Conservation (phyloP, 208 protist genomes). For the Trypanosoma lewisi region DNA sequence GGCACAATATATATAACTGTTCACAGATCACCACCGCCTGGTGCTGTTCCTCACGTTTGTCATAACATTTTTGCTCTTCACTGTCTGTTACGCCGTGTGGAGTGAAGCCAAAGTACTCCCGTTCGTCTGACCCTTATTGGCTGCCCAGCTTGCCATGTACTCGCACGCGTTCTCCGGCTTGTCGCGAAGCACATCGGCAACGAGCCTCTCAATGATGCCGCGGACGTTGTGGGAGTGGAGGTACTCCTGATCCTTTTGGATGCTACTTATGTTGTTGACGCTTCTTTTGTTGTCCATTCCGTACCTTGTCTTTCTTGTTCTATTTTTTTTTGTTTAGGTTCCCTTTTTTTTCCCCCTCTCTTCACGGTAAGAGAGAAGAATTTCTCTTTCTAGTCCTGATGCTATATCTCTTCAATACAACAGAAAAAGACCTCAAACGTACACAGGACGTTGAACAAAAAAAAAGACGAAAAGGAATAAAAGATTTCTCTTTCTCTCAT, state of each 20-base stretch:
- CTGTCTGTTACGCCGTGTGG: not conserved
- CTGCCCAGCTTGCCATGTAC: conserved; percentile 24
- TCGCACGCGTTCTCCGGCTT: conserved; percentile 31
- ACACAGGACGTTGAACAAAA: not conserved
- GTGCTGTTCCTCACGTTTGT: too few species aligned
- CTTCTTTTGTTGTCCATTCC: not conserved
- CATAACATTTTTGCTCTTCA: not conserved
- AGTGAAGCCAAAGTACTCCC: not conserved
- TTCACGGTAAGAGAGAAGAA: not conserved
- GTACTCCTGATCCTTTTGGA: conserved; percentile 53
- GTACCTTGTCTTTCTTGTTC: not conserved
- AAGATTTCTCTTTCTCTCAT: too few species aligned
- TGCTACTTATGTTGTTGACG: conserved; percentile 21
- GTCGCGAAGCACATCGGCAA: conserved; percentile 47
- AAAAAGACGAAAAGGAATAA: not conserved
- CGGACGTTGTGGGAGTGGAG: conserved; percentile 50
- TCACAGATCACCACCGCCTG: too few species aligned
- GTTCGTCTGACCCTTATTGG: not conserved
- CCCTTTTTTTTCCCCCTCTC: not conserved
- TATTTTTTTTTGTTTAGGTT: conserved; percentile 9
- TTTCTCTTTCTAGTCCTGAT: not conserved
- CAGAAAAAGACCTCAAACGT: not conserved
- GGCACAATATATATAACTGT: too few species aligned
- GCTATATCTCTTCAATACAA: not conserved
- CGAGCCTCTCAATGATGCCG: conserved; percentile 47